These are phyloP conservation scores for Wallacemonas sp. DNA, from an alignment of 208 protist genomes.

Conservation along the genomic window DNA sequence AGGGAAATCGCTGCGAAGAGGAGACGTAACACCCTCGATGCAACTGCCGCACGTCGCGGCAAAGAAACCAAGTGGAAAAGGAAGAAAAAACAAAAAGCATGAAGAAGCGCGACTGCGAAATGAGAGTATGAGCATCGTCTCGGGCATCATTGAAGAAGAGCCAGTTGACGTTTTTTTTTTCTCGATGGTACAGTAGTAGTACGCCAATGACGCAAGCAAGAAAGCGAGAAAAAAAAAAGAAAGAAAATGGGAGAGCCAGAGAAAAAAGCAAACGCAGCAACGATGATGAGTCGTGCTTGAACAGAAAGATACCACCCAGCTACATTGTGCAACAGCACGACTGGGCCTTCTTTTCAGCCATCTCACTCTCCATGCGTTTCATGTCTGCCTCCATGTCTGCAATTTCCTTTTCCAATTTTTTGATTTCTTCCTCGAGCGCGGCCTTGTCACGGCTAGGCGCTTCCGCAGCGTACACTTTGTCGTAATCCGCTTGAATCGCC, in stretches of 20 bases:
- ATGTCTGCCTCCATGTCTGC: slow-evolving; percentile 48
- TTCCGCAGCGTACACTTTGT: slow-evolving; percentile 28
- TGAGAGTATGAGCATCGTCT: no score
- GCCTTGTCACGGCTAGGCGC: slow-evolving; percentile 43
- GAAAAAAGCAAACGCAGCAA: slow-evolving; percentile 4
- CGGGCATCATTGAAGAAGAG: no score
- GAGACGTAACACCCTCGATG: no score
- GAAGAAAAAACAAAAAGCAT: no score
- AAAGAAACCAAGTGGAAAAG: no score
- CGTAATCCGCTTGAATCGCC: slow-evolving; percentile 48
- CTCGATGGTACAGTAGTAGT: background rate
- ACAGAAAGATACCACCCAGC: no score
- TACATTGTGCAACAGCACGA: slow-evolving; percentile 73
- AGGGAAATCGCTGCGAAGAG: no score
- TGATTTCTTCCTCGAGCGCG: slow-evolving; percentile 44
- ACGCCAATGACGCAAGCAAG: background rate
- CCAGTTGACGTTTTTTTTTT: no score
- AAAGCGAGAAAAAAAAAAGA: slow-evolving; percentile 13
- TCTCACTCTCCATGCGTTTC: slow-evolving; percentile 38
- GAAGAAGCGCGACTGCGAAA: no score
- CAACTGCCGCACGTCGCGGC: no score
- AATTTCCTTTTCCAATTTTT: slow-evolving; percentile 63
- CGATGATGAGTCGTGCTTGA: no score
- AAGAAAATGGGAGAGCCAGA: slow-evolving; percentile 14
- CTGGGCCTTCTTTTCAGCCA: slow-evolving; percentile 52